Evolutionary conservation across 768 basidiomycete species (phyloP).

Genomic region (Pleurotus pulmonarius): DNA sequence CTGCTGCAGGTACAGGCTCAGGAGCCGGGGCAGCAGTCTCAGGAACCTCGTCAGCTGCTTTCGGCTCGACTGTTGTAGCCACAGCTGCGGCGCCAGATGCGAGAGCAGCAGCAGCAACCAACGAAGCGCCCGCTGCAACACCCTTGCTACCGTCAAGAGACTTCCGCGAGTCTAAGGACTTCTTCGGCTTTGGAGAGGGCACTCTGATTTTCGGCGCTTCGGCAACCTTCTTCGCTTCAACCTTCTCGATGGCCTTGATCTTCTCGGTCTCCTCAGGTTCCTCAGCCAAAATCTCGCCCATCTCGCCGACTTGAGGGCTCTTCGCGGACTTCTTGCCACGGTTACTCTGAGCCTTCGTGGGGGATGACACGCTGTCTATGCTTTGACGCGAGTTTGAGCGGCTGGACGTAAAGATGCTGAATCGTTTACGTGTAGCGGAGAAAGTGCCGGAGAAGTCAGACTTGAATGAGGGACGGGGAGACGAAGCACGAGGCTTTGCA

Average conservation of each 20-base stretch:
- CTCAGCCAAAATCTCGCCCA: conserved; percentile 67
- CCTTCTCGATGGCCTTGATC: conserved; percentile 12
- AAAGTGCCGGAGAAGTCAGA: conserved; percentile 45
- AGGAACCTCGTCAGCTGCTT: conserved; percentile 6
- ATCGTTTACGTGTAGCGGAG: conserved; percentile 53
- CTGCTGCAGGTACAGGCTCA: background rate
- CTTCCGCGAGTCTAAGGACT: conserved; percentile 20
- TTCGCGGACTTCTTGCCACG: conserved; percentile 31
- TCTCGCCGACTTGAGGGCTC: conserved; percentile 51
- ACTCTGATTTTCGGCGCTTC: conserved; percentile 12
- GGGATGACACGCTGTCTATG: conserved; percentile 13
- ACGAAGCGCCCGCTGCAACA: conserved; percentile 12
- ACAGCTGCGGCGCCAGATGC: conserved; percentile 18
- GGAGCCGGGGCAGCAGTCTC: conserved; percentile 3
- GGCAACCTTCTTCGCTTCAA: conserved; percentile 16
- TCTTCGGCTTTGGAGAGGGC: conserved; percentile 25
- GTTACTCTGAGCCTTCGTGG: conserved; percentile 25
- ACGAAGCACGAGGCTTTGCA: conserved; percentile 27
- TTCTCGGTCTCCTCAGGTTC: conserved; percentile 34
- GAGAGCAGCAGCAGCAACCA: conserved; percentile 17
- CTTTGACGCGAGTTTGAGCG: conserved; percentile 21
- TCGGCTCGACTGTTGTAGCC: background rate
- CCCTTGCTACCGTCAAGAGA: conserved; percentile 3
- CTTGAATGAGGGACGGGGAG: conserved; percentile 40
- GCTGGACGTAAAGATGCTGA: conserved; percentile 54